Conservation (phyloP, 306 rosid species). For the Corylus avellana region DNA sequence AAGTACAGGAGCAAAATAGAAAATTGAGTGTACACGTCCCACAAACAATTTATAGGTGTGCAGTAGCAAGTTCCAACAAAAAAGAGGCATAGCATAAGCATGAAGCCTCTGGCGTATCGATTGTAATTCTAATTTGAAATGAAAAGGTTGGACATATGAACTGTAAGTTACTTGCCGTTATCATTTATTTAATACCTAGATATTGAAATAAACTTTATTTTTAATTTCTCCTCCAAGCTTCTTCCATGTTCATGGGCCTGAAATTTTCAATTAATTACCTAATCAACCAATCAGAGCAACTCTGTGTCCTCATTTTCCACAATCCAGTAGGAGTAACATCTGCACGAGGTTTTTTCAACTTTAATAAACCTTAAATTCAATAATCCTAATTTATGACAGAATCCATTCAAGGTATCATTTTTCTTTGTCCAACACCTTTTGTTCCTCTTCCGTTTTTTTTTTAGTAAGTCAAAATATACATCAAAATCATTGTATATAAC, state of each 20-base stretch:
- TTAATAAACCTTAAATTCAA: not conserved
- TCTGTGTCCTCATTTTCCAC: slow-evolving; percentile 1
- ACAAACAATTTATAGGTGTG: not conserved
- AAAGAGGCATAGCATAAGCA: not conserved
- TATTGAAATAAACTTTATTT: not conserved
- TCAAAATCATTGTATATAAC: not conserved
- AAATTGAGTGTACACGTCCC: not conserved
- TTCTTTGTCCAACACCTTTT: not conserved
- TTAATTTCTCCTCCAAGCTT: not conserved
- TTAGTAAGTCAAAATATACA: not conserved
- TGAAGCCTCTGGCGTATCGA: not conserved
- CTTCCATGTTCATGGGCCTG: slow-evolving; percentile 19
- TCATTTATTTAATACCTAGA: not conserved
- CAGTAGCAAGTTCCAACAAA: not conserved
- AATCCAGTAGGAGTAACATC: not conserved
- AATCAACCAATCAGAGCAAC: slow-evolving; percentile 17
- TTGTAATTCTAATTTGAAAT: not conserved
- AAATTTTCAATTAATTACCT: slow-evolving; percentile 14
- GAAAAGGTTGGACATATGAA: not conserved
- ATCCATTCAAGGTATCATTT: not conserved
- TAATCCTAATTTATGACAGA: not conserved
- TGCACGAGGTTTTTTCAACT: not conserved
- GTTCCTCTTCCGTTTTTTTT: not conserved
- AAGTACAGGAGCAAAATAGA: not conserved
- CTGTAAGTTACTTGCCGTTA: not conserved